A percentile compares a stretch with the other conserved stretches of the same genome.
phyloP scores from a whole-genome alignment of 495 filamentous ascomycete species.

The Annulohypoxylon bovei region DNA sequence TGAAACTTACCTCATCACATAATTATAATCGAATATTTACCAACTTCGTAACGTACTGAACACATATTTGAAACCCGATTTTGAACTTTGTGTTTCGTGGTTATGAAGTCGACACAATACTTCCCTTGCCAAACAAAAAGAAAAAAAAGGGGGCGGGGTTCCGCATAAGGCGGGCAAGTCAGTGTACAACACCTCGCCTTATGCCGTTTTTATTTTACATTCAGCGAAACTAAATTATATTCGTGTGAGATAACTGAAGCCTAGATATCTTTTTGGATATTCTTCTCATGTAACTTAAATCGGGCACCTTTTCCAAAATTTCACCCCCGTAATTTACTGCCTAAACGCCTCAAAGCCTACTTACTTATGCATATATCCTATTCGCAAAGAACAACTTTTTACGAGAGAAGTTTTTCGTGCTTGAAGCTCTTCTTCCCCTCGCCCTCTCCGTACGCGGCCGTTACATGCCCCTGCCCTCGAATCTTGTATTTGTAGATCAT shows the following conservation, averaged over 20 bases:
- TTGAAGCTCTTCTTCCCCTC: constrained; percentile 73
- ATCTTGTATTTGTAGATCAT: constrained; percentile 98
- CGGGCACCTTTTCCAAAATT: neutral
- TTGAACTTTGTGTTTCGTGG: no score
- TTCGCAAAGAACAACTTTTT: neutral
- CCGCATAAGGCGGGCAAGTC: no score
- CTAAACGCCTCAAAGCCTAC: neutral
- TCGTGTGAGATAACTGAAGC: no score
- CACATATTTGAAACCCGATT: no score
- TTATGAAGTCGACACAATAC: no score
- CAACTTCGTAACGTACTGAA: no score
- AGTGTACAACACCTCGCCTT: no score
- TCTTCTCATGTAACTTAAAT: neutral
- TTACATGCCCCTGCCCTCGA: constrained; percentile 79
- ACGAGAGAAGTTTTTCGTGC: constrained; percentile 68
- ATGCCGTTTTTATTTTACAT: no score
- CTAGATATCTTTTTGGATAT: no score
- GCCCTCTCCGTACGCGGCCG: constrained; percentile 76
- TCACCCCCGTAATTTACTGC: neutral
- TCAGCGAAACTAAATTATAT: no score
- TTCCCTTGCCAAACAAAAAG: no score
- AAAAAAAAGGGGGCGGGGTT: no score
- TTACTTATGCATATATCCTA: neutral
- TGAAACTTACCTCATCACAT: neutral
- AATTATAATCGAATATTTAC: neutral